Conservation (phyloP, 2,329 filamentous ascomycete species). For the Fusarium tjaetaba region DNA sequence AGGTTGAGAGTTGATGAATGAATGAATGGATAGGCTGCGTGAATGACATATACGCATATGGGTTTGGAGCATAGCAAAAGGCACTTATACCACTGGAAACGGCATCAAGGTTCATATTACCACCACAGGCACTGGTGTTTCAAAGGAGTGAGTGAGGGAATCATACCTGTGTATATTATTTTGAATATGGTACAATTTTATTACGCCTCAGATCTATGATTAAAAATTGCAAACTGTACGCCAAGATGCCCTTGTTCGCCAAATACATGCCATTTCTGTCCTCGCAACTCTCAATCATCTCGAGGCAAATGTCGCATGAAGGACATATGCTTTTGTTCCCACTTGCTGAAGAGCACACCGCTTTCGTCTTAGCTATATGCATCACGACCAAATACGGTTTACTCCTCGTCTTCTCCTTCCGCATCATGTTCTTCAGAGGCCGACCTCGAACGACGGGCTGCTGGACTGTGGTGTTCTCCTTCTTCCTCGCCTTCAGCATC, state of each 20-base stretch:
- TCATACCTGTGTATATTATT: background rate
- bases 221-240: slow-evolving; percentile 30
- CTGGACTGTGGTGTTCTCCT: slow-evolving; percentile 31
- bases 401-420: slow-evolving; percentile 59
- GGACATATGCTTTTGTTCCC: background rate
- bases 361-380: slow-evolving; percentile 58
- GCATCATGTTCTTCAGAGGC: slow-evolving; percentile 52
- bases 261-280: slow-evolving; percentile 18
- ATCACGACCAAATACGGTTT: slow-evolving; percentile 41
- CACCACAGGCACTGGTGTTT: background rate
- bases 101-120: slow-evolving; percentile 15
- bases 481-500: slow-evolving; percentile 42
- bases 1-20: background rate
- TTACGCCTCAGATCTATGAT: slow-evolving; percentile 37
- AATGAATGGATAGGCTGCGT: background rate
- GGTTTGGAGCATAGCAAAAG: slow-evolving; percentile 2
- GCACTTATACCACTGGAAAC: background rate
- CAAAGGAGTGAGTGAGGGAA: background rate
- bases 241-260: slow-evolving; percentile 28
- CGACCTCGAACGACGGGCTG: slow-evolving; percentile 41
- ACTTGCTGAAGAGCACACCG: background rate
- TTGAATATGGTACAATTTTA: slow-evolving; percentile 2
- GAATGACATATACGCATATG: background rate
- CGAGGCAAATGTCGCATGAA: slow-evolving; percentile 4
- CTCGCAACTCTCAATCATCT: background rate